Evolutionary conservation across 2,329 filamentous ascomycete genomes (phyloP), one percentile per base, ranked within the genome.

Genomic region (Coniella vitis): DNA sequence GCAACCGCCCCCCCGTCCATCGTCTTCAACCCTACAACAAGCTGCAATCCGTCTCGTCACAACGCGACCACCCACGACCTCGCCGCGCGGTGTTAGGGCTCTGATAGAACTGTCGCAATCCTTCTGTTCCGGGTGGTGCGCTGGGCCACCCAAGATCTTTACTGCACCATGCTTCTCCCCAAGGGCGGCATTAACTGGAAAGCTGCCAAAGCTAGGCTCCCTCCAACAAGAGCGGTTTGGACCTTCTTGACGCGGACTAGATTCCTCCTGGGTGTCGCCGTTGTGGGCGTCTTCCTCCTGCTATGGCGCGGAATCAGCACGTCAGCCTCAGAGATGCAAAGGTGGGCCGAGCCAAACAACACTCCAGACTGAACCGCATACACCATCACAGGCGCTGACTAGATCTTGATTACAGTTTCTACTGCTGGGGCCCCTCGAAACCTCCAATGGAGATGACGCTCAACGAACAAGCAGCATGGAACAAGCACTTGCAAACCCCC

Each of bases 401-500:
- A 17, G 29, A 42, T 51, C 39, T 25, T 42, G 43, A 40, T 10
- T 55, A 55, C 62, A 97, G 91, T 70, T 96, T 95, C 70, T 95
- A 95, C 71, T 98, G 93, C 74, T 97, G 90, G 79, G 93, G 93
- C 12, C 91, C 93, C 13, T 81, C 86, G 20, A 96, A 94, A 73
- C 81, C 93, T n/a, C 93, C 93, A 46, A 94, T 95, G 83, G 83
- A 93, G 56, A 95, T 98, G 89, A 81, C 86, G 37, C 73, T 85
- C 48, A 96, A 96, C 65, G 93, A 98, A 65, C 85, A 91, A 66
- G 84, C 84, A 54, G 79, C 88, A 56, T 98, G 93, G 93, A 85
- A 87, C 57, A 83, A 82, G 50, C 90, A 95, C 63, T 74, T 93
- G 55, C 84, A 90, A 60, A 97, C 93, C 3, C 93, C 93, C 43